A percentile compares a stretch with the other conserved stretches of the same genome.
Conservation (phyloP, 352 stramenopile genomes). For the Pythium dissimile region DNA sequence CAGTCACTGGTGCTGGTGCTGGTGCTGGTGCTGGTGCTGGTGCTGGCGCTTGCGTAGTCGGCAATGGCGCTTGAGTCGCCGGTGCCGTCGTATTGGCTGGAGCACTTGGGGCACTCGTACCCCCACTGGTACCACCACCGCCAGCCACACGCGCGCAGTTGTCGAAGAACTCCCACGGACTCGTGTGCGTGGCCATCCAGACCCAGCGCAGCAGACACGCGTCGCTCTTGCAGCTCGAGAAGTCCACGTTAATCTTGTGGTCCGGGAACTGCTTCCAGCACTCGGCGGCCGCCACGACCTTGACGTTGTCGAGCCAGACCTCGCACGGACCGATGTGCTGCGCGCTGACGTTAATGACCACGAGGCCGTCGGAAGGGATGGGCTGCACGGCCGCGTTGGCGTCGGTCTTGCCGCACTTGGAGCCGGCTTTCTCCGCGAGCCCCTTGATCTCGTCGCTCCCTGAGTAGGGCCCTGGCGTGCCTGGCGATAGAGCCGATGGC, state of each 20-base stretch:
- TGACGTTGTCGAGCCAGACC: conserved; percentile 36
- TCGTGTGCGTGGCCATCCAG: conserved; percentile 46
- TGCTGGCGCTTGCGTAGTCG: no score
- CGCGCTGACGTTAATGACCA: conserved; percentile 30
- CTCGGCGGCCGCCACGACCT: conserved; percentile 27
- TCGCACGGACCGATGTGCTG: conserved; percentile 42
- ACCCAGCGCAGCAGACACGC: conserved; percentile 38
- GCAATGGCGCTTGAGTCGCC: no score
- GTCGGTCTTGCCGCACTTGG: conserved; percentile 37
- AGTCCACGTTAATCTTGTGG: conserved; percentile 33
- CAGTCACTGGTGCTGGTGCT: not conserved
- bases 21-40: not conserved
- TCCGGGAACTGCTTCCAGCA: conserved; percentile 32
- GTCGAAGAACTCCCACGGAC: conserved; percentile 43
- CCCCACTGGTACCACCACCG: not conserved
- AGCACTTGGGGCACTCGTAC: not conserved
- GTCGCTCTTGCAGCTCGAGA: conserved; percentile 24
- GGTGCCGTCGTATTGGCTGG: conserved; percentile 2
- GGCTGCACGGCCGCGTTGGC: conserved; percentile 21
- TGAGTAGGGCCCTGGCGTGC: conserved; percentile 29
- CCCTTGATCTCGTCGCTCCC: conserved; percentile 26
- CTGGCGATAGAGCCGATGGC: conserved; percentile 1
- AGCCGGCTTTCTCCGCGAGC: conserved; percentile 26
- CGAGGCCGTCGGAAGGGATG: conserved; percentile 19
- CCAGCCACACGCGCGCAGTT: conserved; percentile 31